These are phyloP conservation scores for Chaetomidium leptoderma DNA, from an alignment of 495 filamentous ascomycete genomes.

Conservation along the genomic window DNA sequence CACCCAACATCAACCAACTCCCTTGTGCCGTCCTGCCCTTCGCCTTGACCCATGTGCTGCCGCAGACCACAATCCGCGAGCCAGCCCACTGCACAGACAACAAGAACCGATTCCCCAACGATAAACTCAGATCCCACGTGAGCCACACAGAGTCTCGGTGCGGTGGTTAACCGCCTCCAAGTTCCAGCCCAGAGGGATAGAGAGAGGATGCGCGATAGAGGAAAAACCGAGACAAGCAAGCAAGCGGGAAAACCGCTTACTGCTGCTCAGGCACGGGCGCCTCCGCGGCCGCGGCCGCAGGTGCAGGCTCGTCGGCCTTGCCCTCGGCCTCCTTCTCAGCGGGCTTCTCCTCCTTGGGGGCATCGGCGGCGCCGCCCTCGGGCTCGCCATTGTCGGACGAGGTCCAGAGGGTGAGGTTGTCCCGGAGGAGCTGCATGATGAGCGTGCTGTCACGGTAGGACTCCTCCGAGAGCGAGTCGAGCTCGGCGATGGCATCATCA, in stretches of 20 bases:
- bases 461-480: constrained; percentile 97
- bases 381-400: constrained; percentile 87
- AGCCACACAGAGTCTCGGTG: background rate
- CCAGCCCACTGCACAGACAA: constrained; percentile 10
- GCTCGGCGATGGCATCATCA: constrained; percentile 98
- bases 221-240: constrained; percentile 13
- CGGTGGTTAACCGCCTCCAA: background rate
- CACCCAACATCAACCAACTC: constrained; percentile 34
- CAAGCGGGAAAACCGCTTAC: constrained; percentile 21
- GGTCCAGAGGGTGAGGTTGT: constrained; percentile 99
- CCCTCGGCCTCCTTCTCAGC: constrained; percentile 52
- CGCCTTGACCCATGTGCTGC: constrained; percentile 24
- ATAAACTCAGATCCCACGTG: constrained; percentile 13
- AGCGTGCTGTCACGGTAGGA: constrained; percentile 99
- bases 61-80: constrained; percentile 23
- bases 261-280: constrained; percentile 40
- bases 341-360: constrained; percentile 62
- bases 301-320: constrained; percentile 49
- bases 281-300: too few species aligned
- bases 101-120: constrained; percentile 13
- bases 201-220: constrained; percentile 13
- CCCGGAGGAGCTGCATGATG: constrained; percentile 98
- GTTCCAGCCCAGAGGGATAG: constrained; percentile 2
- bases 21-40: constrained; percentile 27
- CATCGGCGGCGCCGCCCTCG: constrained; percentile 55